Base-by-base conservation (phyloP, 345 rosid genomes). In the Eucalyptus rudis region DNA sequence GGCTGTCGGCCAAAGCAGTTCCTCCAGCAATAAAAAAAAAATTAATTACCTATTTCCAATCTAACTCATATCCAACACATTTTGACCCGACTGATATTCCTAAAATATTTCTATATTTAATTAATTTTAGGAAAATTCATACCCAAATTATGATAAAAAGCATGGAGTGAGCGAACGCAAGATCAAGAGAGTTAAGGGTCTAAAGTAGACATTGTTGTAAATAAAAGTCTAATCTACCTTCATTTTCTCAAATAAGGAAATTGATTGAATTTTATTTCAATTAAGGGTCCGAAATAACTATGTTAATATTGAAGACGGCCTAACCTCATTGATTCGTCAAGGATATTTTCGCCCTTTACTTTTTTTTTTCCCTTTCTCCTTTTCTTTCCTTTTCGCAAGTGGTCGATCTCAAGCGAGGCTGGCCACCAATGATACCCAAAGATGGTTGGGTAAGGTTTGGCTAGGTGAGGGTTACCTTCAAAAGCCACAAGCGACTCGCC, bases 231-330 rank as follows among this genome's bases (percentile, higher is more conserved):
- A 22, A 56, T 2, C 0, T 56, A 0, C 5, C 5, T 2, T 56
- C 3, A 56, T 22, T 56, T 56, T 56, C 29, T 56, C 27, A 22
- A 56, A 56, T 22, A 56, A 56, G 27, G 0, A 52, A 19, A 52
- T 19, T 1, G 10, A 19, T 3, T 3, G 0, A 7, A 19, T 0
- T 1, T 7, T 52, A 3, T 56, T 20, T 56, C 27, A 24, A 56
- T 0, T 56, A 56, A 56, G 5, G 13, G 0, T 2, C 0, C 4
- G 0, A 17, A 52, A 52, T 52, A 2, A 0, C 2, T 19, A 52
- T 19, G 10, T 52, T 19, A 52, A 7, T 7, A 52, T 19, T 52
- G 24, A 52, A 52, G 24, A 19, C 0, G 0, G 24, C 10, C 58
- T 52, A 52, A 52, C 62, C 29, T 56, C 29, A 56, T 1, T 10